phyloP scores from a whole-genome alignment of 1,284 basidiomycete genomes.

The Boletus mariae region DNA sequence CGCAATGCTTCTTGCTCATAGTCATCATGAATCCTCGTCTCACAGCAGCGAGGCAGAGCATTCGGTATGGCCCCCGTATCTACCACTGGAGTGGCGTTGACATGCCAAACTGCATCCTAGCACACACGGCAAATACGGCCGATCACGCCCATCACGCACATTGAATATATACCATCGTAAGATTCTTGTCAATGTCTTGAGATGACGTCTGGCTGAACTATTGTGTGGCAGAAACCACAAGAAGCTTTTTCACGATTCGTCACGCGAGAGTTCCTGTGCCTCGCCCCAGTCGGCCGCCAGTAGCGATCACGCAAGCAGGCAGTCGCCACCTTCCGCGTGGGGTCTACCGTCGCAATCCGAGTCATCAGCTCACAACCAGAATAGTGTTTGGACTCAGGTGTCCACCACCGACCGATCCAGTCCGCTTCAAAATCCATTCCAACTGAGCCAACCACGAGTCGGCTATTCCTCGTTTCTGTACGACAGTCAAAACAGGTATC shows the following conservation, averaged over 20 bases:
- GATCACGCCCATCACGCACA: conserved; percentile 36
- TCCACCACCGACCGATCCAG: conserved; percentile 28
- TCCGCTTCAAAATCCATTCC: conserved; percentile 34
- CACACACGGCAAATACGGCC: conserved; percentile 30
- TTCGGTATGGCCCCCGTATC: conserved; percentile 16
- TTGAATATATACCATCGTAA: conserved; percentile 33
- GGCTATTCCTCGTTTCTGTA: conserved; percentile 53
- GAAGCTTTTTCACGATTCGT: conserved; percentile 31
- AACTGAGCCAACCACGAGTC: conserved; percentile 44
- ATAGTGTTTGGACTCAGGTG: conserved; percentile 26
- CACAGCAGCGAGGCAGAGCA: conserved; percentile 28
- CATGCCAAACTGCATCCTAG: conserved; percentile 16
- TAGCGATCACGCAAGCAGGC: conserved; percentile 35
- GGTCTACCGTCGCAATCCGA: conserved; percentile 28
- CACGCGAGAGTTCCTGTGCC: conserved; percentile 29
- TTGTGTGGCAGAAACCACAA: conserved; percentile 29
- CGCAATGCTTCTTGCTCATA: conserved; percentile 34
- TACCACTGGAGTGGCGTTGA: conserved; percentile 9
- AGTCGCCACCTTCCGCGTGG: conserved; percentile 35
- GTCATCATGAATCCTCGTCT: conserved; percentile 23
- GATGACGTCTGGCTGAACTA: conserved; percentile 14
- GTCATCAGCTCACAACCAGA: conserved; percentile 24
- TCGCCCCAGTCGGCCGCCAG: conserved; percentile 31
- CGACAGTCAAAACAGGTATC: conserved; percentile 49
- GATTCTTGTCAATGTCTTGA: conserved; percentile 10